Evolutionary conservation across 192 early-diverging fungal species (phyloP).

Genomic region (Linnemannia hyalina): DNA sequence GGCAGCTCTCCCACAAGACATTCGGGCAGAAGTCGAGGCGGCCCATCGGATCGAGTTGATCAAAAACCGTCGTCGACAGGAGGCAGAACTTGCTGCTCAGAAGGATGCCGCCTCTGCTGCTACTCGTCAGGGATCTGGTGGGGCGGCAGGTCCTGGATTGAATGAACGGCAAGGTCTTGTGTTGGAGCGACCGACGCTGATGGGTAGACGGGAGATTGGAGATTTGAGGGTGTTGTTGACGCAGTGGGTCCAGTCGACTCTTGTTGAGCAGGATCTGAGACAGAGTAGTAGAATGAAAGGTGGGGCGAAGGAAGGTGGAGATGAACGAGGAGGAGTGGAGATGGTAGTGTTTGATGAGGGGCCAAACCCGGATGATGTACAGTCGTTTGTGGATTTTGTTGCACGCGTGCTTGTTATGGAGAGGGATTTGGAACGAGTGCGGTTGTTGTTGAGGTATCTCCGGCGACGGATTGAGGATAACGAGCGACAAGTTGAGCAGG

Average conservation of each 20-base stretch:
- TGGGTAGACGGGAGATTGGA: constrained; percentile 24
- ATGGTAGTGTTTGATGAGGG: constrained; percentile 31
- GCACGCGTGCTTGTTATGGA: constrained; percentile 43
- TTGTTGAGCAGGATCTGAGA: constrained; percentile 10
- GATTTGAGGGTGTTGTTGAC: constrained; percentile 27
- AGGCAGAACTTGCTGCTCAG: neutral
- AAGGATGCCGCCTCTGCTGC: neutral
- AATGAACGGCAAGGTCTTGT: neutral
- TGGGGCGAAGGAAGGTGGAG: neutral
- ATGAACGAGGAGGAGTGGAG: neutral
- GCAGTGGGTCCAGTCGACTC: constrained; percentile 40
- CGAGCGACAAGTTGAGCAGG: neutral
- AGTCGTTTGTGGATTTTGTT: constrained; percentile 41
- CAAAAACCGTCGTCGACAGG: constrained; percentile 24
- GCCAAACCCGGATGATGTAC: constrained; percentile 49
- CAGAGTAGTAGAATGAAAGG: neutral
- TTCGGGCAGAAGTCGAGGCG: constrained; percentile 34
- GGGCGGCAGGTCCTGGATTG: neutral
- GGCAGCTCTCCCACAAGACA: constrained; percentile 35
- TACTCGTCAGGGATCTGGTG: neutral
- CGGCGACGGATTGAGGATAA: constrained; percentile 33
- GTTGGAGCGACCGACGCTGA: constrained; percentile 27
- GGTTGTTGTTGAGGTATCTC: constrained; percentile 29
- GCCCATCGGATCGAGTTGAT: constrained; percentile 22
- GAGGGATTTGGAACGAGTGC: constrained; percentile 39